Percentiles rank a stretch among this genome's conserved stretches.
These are phyloP conservation scores for Fonsecaea monophora DNA, from an alignment of 2,329 filamentous ascomycete species.

Conservation along the genomic window DNA sequence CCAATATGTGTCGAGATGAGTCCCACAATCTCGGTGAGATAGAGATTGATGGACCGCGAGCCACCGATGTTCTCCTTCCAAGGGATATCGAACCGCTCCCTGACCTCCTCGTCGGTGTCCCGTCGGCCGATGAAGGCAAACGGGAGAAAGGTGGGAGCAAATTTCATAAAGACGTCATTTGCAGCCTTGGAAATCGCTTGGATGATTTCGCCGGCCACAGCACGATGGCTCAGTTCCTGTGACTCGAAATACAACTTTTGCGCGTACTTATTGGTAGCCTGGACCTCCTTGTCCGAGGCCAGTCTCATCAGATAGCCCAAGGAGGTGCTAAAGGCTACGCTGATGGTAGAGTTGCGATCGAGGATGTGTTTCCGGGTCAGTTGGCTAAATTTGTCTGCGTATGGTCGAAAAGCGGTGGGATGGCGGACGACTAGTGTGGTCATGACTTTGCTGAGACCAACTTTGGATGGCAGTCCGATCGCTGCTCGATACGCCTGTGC, in stretches of 20 bases:
- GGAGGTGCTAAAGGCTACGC: constrained; percentile 83
- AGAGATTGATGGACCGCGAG: constrained; percentile 78
- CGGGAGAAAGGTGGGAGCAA: constrained; percentile 78
- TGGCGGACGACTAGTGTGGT: constrained; percentile 84
- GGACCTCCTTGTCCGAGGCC: constrained; percentile 64
- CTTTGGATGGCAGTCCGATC: constrained; percentile 90
- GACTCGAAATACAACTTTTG: constrained; percentile 79
- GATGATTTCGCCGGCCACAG: constrained; percentile 82
- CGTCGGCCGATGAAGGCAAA: constrained; percentile 89
- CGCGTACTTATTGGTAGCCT: constrained; percentile 61
- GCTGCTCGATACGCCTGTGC: constrained; percentile 82
- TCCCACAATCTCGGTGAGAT: constrained; percentile 78
- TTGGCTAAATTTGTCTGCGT: constrained; percentile 77
- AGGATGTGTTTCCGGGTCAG: constrained; percentile 80
- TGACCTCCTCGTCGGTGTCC: constrained; percentile 80
- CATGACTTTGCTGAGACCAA: constrained; percentile 85
- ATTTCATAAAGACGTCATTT: constrained; percentile 81
- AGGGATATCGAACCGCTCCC: constrained; percentile 79
- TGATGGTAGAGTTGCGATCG: constrained; percentile 93
- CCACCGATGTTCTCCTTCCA: constrained; percentile 93
- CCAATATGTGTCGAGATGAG: constrained; percentile 73
- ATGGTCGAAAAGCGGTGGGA: constrained; percentile 73
- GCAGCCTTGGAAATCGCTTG: constrained; percentile 84
- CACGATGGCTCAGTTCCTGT: constrained; percentile 76
- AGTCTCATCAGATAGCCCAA: constrained; percentile 81